Base-by-base conservation (phyloP, 805 yeast species). In the Candida krabiensis region DNA sequence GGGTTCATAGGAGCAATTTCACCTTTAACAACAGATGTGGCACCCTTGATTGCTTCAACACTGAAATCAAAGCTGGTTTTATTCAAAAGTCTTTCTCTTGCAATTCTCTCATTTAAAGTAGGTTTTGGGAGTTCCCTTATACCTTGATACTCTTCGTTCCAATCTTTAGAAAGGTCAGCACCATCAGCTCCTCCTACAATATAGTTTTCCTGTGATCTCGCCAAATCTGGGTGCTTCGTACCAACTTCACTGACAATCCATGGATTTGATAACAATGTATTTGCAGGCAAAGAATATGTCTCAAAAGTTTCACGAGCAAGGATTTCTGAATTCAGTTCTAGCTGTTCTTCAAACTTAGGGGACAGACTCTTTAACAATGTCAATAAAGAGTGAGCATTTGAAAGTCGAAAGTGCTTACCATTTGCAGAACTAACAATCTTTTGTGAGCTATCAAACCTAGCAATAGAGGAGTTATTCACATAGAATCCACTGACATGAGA, bases 141-240 rank as follows among this genome's bases (percentile, higher is more conserved):
- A 3, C 87, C 72, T 67, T 93, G 98, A 55, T 80, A 80, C 52
- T 93, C 97, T 49, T 85, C 96, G 60, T 89, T 89, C 86, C 95
- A 90, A 53, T 91, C 96, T 53, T 82, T 82, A 28, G 66, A 62
- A 15, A 65, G 58, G 34, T 75, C 81, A 19, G 75, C 72, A 28
- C 81, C 84, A 47, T 79, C 84, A 17, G 73, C 69, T 26, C 86
- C 86, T 46, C 76, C 74, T 29, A 63, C 52, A 30, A 80, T 64
- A 34, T 68, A 67, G 45, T 63, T 75, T 35, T 71, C 65, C 64
- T 85, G 93, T 23, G 80, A 61, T 47, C 82, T 70, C 17, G 80
- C 75, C 33, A 74, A 53, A 53, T 86, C 95, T 4, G 88, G 77
- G 12, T 21, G 21, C 22, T 46, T 35, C 4, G 31, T 13, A 13